Conservation (phyloP, 495 filamentous ascomycete species). For the Schizothecium vesticola region DNA sequence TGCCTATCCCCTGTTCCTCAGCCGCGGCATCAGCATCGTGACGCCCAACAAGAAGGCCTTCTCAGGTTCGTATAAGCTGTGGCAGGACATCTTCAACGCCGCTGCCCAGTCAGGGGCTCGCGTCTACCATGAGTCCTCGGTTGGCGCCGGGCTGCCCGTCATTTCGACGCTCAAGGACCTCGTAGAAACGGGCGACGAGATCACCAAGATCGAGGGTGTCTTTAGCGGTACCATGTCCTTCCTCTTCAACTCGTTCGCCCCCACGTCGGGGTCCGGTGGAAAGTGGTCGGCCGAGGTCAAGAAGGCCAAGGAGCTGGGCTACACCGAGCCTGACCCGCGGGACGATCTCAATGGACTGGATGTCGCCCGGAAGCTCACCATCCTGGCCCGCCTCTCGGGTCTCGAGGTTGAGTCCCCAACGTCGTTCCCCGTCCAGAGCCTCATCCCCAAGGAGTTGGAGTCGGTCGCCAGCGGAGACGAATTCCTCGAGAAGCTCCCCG, state of each 20-base stretch:
- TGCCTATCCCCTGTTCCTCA: constrained; percentile 71
- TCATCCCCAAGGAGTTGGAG: constrained; percentile 82
- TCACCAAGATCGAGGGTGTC: constrained; percentile 87
- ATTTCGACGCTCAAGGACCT: constrained; percentile 88
- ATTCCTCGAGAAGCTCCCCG: constrained; percentile 70
- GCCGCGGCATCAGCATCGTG: constrained; percentile 76
- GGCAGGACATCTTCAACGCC: constrained; percentile 72
- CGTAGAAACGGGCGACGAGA: constrained; percentile 80
- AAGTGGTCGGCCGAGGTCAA: constrained; percentile 84
- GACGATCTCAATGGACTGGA: constrained; percentile 96
- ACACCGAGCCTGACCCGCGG: constrained; percentile 92
- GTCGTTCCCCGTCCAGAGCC: constrained; percentile 82
- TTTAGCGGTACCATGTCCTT: constrained; percentile 96
- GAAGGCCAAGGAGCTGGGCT: constrained; percentile 89
- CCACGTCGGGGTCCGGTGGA: constrained; percentile 58
- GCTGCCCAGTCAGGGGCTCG: constrained; percentile 60
- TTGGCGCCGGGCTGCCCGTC: constrained; percentile 87
- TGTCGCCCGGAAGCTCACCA: constrained; percentile 94
- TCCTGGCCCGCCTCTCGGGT: constrained; percentile 78
- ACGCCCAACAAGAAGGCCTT: constrained; percentile 99
- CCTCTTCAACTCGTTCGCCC: constrained; percentile 92
- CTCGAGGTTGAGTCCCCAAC: constrained; percentile 71
- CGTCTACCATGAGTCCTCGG: constrained; percentile 88
- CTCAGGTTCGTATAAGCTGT: constrained; percentile 66
- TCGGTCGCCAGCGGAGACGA: constrained; percentile 66